A percentile compares a stretch with the other conserved stretches of the same genome.
Conservation (phyloP, 768 basidiomycete species). For the Amanita polypyramis region DNA sequence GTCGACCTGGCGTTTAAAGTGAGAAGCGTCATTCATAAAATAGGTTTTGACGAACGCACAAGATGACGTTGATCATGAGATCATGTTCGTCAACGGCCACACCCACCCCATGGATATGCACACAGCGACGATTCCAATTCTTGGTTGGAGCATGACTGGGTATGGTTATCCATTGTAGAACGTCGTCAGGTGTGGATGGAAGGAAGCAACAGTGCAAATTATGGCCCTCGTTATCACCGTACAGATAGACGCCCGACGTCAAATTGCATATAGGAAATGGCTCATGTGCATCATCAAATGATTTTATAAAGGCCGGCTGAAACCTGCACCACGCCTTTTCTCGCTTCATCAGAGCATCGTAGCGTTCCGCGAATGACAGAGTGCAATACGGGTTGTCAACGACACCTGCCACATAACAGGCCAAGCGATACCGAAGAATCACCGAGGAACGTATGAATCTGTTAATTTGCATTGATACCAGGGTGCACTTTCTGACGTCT, state of each 20-base stretch:
- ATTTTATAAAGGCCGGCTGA: constrained; percentile 15
- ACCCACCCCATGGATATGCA: constrained; percentile 35
- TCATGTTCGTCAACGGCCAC: constrained; percentile 35
- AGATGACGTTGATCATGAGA: constrained; percentile 29
- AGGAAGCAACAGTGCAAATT: constrained; percentile 23
- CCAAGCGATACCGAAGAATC: constrained; percentile 23
- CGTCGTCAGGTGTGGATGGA: constrained; percentile 18
- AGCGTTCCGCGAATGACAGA: constrained; percentile 17
- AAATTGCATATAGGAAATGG: constrained; percentile 33
- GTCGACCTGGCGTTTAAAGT: not conserved
- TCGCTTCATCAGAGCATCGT: constrained; percentile 14
- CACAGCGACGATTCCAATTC: constrained; percentile 16
- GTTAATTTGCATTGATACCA: constrained; percentile 15
- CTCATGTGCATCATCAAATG: constrained; percentile 17
- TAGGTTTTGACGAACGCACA: constrained; percentile 17
- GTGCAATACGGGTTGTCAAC: constrained; percentile 20
- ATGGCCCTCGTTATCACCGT: constrained; percentile 19
- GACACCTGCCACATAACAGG: constrained; percentile 15
- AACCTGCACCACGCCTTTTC: constrained; percentile 23
- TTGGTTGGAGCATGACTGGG: constrained; percentile 12
- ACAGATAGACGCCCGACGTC: constrained; percentile 28
- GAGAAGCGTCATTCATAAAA: too few relatives aligned
- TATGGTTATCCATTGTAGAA: constrained; percentile 19
- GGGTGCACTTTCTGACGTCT: constrained; percentile 17
- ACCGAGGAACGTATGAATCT: constrained; percentile 18